Evolutionary conservation across 169 alveolate species (phyloP), one percentile per base, ranked within the genome.

Genomic region (Plasmodium reichenowi): DNA sequence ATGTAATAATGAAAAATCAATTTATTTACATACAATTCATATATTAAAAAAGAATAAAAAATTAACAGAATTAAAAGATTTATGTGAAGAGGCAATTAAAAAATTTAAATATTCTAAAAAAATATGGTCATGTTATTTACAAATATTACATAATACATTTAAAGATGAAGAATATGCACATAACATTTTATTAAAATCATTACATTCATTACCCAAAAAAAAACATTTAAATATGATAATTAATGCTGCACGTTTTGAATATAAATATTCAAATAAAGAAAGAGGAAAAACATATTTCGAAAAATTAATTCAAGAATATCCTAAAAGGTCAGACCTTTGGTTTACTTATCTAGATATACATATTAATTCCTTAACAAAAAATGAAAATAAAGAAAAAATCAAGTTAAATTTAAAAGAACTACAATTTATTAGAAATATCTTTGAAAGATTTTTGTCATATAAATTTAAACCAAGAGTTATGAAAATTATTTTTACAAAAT

Each of bases 301-400:
- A 93, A 94, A 95, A 78, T 71, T 95, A 62, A 88, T 95, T 17
- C 94, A 92, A 76, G 97, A 95, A 47, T 94, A 95, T 63, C 95
- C 97, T 0, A 93, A 94, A 43, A 92, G 97, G n/a, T 94, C 94
- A 92, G 97, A 95, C 72, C 64, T 95, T 9, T 95, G 97, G 97
- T 89, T 93, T 75, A 96, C 95, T 72, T 95, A 95, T 74, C 80
- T 95, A 72, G 94, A 94, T 63, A 93, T 95, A 8, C 94, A 94
- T 64, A 94, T 94, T 43, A 94, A 94, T 80, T 90, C 89, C 13
- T 92, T 92, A 71, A 72, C 93, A 52, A 73, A 45, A 50, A 58
- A 22, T 20, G 68, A 72, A 54, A 85, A 29, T 68, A 52, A 56
- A 52, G 71, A 62, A 83, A 90, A 50, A 64, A 88, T 13, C 70